These are phyloP conservation scores for Dryadomyces sulphureus DNA, from an alignment of 2,329 filamentous ascomycete genomes.

Conservation along the genomic window DNA sequence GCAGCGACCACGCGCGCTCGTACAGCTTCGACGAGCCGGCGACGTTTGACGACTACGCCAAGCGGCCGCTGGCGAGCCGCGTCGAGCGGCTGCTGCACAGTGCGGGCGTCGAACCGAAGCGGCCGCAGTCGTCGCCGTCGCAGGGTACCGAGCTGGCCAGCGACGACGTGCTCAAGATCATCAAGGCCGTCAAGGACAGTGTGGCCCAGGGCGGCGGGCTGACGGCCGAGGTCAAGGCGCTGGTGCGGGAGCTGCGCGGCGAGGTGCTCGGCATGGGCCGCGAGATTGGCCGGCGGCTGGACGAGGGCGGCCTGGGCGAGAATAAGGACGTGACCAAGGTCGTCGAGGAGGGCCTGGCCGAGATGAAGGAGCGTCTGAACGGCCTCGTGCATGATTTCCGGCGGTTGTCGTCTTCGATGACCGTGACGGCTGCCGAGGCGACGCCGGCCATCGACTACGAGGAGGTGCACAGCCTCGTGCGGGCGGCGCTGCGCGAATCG, in stretches of 20 bases:
- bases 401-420: slow-evolving; percentile 36
- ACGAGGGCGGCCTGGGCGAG: slow-evolving; percentile 41
- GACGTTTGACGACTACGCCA: slow-evolving; percentile 18
- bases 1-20: slow-evolving; percentile 16
- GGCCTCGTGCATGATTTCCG: slow-evolving; percentile 62
- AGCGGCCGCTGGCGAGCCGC: slow-evolving; percentile 22
- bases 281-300: slow-evolving; percentile 76
- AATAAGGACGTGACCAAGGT: slow-evolving; percentile 62
- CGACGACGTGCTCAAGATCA: slow-evolving; percentile 69
- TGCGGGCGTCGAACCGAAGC: slow-evolving; percentile 24
- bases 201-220: slow-evolving; percentile 77
- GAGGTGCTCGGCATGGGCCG: slow-evolving; percentile 92
- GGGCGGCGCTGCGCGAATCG: slow-evolving; percentile 54
- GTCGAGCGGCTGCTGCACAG: slow-evolving; percentile 31
- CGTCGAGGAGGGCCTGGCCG: slow-evolving; percentile 63
- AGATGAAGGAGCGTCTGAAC: slow-evolving; percentile 76
- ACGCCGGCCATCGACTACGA: slow-evolving; percentile 52
- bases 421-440: slow-evolving; percentile 37
- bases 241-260: slow-evolving; percentile 77
- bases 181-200: slow-evolving; percentile 81
- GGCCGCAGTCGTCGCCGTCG: slow-evolving; percentile 28
- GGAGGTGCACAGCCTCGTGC: slow-evolving; percentile 75
- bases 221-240: slow-evolving; percentile 80
- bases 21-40: slow-evolving; percentile 28
- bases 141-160: slow-evolving; percentile 44